Base-by-base conservation (phyloP, 176 grass and related monocot genomes). In the Paspalum notatum region DNA sequence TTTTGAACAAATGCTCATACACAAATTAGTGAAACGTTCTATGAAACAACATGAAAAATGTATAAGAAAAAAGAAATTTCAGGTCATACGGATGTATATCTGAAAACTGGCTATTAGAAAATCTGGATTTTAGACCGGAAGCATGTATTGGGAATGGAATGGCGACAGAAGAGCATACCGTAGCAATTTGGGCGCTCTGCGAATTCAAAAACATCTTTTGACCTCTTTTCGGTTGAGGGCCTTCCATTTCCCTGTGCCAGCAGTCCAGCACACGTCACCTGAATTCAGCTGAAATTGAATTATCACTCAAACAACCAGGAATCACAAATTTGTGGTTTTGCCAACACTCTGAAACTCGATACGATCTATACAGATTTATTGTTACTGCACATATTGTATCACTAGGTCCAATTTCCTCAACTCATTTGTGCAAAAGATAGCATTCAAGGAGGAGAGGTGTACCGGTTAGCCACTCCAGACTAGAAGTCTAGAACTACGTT, bases 231-330 rank as follows among this genome's bases (percentile, higher is more conserved):
- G 84, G 40, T 99, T 99, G 22, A 99, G 96, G 74, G 93, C 97
- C 73, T 99, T 99, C 97, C 97, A 99, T 89, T 96, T 99, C 27
- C 97, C 97, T 38, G 97, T 99, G 75, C 93, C 97, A 2, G 93
- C 93, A 75, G n/a, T n/a, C n/a, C n/a, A n/a, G n/a, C 93, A 99
- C 97, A 95, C 95, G 82, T 99, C 97, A 88, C 97, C 97, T 99
- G 76, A 42, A 78, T 80, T 1, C 26, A 87, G 52, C 40, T 68
- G 52, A 49, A 88, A 71, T 16, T 59, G 9, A 71, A 39, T 73
- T 68, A 72, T 82, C 57, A 60, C 17, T 76, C 59, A 12, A 26
- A 75, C n/a, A n/a, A n/a, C n/a, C n/a, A 38, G 22, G 13, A 4
- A 7, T 51, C 15, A 41, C 67, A 9, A 38, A 1, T 22, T 64